phyloP scores from a whole-genome alignment of 805 yeast genomes.

The Schwanniomyces pseudopolymorphus region DNA sequence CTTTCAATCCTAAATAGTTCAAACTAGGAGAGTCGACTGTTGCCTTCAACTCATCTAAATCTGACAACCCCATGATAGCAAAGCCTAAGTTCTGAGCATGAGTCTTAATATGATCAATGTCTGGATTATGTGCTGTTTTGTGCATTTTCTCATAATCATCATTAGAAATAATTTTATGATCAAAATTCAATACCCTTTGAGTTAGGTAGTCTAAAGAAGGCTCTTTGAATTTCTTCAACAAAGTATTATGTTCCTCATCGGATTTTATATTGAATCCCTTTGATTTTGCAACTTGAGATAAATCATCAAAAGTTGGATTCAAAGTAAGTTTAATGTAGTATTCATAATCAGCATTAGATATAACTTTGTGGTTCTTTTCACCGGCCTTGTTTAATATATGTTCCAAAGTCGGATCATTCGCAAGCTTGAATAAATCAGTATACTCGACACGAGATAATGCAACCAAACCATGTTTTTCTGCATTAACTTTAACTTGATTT shows the following conservation, averaged over 20 bases:
- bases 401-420: slow-evolving; percentile 29
- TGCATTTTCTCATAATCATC: slow-evolving; percentile 5
- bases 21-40: slow-evolving; percentile 22
- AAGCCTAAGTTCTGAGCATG: slow-evolving; percentile 23
- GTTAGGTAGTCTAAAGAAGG: slow-evolving; percentile 20
- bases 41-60: slow-evolving; percentile 12
- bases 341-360: slow-evolving; percentile 11
- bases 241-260: slow-evolving; percentile 13
- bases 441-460: slow-evolving; percentile 33
- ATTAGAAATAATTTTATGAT: slow-evolving; percentile 3
- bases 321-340: slow-evolving; percentile 4
- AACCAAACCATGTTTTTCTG: slow-evolving; percentile 32
- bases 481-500: slow-evolving; percentile 32
- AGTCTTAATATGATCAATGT: slow-evolving; percentile 12
- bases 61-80: slow-evolving; percentile 13
- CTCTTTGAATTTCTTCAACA: slow-evolving; percentile 11
- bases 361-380: slow-evolving; percentile 7
- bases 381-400: slow-evolving; percentile 18
- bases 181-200: slow-evolving; percentile 11
- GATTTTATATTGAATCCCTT: slow-evolving; percentile 17
- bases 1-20: slow-evolving; percentile 25
- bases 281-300: slow-evolving; percentile 16
- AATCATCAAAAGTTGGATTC: slow-evolving; percentile 21
- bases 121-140: slow-evolving; percentile 10
- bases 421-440: slow-evolving; percentile 25